Base-by-base conservation (phyloP, 2,329 filamentous ascomycete species). In the Botrytis byssoidea region DNA sequence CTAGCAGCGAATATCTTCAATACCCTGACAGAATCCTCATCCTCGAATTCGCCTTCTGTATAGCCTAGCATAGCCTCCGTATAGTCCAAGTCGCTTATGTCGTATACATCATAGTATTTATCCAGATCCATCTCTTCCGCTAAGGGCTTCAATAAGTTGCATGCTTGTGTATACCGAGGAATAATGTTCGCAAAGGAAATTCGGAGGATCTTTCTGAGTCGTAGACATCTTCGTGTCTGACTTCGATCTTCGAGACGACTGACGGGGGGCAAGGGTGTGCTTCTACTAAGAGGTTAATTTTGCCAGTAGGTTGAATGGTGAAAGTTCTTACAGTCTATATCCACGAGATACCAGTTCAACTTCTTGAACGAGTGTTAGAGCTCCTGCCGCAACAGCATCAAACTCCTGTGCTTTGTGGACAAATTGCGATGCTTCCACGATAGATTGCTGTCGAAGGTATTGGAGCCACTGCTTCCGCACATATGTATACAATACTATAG, bases 291-390 rank as follows among this genome's bases (percentile, higher is more conserved):
- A 20, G 14, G 35, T 80, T 69, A 80, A 74, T 71, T 51, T n/a
- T n/a, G 37, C 20, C 44, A 3, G 55, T 25, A 12, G 64, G 32
- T 51, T 29, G 20, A 5, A 48, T 25, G 61, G 29, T 35, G 55
- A 14, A 51, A 32, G n/a, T 46, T 84, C 90, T 82, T 83, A 94
- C 90, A 97, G 86, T 83, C 93, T 88, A 82, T 97, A 98, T 35
- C 95, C 95, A 78, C 95, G 90, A 44, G 95, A 97, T 40, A 98
- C 94, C 46, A 98, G 87, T 83, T 98, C 95, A n/a, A 98, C 94
- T 83, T 98, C 95, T 82, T 97, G 95, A 75, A 98, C 91, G 74
- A 97, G 88, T 55, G 92, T 90, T 72, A 97, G 85, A 3, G 93
- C 92, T 46, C 93, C 92, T 57, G 91, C 90, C 59, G 89, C 90